These are phyloP conservation scores for Xanthoceras sorbifolium DNA, from an alignment of 345 rosid species.

Conservation along the genomic window DNA sequence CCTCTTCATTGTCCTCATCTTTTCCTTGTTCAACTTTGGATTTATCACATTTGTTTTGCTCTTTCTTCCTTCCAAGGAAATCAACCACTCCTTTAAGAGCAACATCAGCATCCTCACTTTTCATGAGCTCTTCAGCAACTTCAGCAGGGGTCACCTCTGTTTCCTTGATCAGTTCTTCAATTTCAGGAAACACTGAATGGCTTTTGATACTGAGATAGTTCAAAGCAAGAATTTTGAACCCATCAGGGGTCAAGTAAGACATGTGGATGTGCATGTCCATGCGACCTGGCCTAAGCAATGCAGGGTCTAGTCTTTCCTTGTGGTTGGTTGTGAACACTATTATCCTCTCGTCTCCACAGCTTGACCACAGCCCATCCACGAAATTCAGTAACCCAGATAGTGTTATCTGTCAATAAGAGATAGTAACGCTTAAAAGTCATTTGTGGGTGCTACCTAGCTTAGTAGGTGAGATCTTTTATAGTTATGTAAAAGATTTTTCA, in stretches of 20 bases:
- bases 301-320: constrained; percentile 33
- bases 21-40: constrained; percentile 1
- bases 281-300: constrained; percentile 27
- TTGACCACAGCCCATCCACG: constrained; percentile 33
- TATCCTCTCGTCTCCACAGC: constrained; percentile 27
- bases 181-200: constrained; percentile 31
- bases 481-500: neutral
- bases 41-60: neutral
- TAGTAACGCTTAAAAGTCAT: neutral
- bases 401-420: constrained; percentile 8
- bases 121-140: constrained; percentile 55
- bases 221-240: constrained; percentile 42
- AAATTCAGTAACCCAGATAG: constrained; percentile 29
- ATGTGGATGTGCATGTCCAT: constrained; percentile 51
- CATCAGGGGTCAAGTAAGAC: constrained; percentile 44
- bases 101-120: constrained; percentile 40
- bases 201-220: constrained; percentile 40
- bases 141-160: constrained; percentile 49
- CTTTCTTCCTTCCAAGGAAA: constrained; percentile 31
- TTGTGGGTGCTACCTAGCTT: neutral
- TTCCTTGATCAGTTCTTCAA: constrained; percentile 35
- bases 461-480: neutral
- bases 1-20: neutral
- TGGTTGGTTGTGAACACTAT: constrained; percentile 32
- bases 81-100: constrained; percentile 34